A percentile compares a stretch with the other conserved stretches of the same genome.
These are phyloP conservation scores for Fraxinus greggii DNA, from an alignment of 305 asterid genomes.

Conservation along the genomic window DNA sequence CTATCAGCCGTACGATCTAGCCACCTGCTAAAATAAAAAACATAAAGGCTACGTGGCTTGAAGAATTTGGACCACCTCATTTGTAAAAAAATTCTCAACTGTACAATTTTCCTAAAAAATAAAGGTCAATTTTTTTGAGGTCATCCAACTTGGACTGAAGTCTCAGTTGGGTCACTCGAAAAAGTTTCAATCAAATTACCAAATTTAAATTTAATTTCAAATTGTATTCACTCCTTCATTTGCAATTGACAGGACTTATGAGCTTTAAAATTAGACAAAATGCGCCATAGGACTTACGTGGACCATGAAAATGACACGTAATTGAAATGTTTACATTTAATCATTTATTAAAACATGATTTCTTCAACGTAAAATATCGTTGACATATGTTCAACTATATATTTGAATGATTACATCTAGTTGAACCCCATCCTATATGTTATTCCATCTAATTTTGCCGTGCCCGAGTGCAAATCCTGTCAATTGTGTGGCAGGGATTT, in stretches of 20 bases:
- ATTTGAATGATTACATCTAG: background rate
- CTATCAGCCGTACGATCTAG: conserved; percentile 22
- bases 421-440: background rate
- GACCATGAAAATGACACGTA: background rate
- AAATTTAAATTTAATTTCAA: background rate
- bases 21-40: background rate
- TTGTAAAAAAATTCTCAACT: background rate
- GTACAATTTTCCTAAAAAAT: background rate
- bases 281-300: background rate
- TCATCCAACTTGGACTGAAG: background rate
- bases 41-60: background rate
- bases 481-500: too few relatives aligned
- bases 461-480: too few relatives aligned
- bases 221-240: background rate
- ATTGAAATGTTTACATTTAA: background rate
- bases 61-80: background rate
- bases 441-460: too few relatives aligned
- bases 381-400: too few relatives aligned
- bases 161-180: background rate
- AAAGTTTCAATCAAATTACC: background rate
- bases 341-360: background rate
- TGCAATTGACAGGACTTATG: background rate
- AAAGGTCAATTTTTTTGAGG: background rate
- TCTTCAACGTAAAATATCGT: background rate
- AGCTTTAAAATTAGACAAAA: background rate